Evolutionary conservation across 805 yeast genomes (phyloP).

Genomic region (Debaryomyces maramus): DNA sequence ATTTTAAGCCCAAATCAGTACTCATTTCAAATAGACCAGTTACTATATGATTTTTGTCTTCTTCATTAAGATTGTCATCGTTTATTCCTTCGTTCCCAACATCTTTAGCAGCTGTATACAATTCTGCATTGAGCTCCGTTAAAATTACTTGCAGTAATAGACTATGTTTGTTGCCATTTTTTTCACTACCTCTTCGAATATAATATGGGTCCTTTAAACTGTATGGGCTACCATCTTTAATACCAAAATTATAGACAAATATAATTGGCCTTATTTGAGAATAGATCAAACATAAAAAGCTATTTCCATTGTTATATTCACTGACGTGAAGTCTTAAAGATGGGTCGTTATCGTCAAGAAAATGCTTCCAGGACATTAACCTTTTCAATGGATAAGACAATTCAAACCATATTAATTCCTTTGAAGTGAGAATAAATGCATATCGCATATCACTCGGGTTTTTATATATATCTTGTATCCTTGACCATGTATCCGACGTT

Average conservation of each 20-base stretch:
- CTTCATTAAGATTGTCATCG: background rate
- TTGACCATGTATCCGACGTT: constrained; percentile 55
- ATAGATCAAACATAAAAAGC: constrained; percentile 25
- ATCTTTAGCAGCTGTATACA: constrained; percentile 8
- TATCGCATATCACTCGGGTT: constrained; percentile 24
- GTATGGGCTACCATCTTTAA: constrained; percentile 24
- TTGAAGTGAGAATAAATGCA: constrained; percentile 61
- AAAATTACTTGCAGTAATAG: constrained; percentile 16
- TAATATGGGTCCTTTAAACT: constrained; percentile 33
- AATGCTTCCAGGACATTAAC: constrained; percentile 73
- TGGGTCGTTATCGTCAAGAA: constrained; percentile 53
- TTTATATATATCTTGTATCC: constrained; percentile 44
- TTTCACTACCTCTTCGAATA: constrained; percentile 9
- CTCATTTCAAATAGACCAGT: constrained; percentile 19
- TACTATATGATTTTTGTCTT: background rate
- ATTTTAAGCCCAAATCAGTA: constrained; percentile 14
- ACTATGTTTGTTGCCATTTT: constrained; percentile 1
- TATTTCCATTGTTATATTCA: constrained; percentile 16
- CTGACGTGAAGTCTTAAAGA: constrained; percentile 44
- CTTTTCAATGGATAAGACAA: constrained; percentile 38
- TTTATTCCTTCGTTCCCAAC: background rate
- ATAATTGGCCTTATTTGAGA: constrained; percentile 30
- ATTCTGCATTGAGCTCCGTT: constrained; percentile 5
- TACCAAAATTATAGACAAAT: constrained; percentile 34
- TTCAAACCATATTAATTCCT: constrained; percentile 57